Conservation (phyloP, 148 eudicot species). For the Rhododendron ferrugineum region DNA sequence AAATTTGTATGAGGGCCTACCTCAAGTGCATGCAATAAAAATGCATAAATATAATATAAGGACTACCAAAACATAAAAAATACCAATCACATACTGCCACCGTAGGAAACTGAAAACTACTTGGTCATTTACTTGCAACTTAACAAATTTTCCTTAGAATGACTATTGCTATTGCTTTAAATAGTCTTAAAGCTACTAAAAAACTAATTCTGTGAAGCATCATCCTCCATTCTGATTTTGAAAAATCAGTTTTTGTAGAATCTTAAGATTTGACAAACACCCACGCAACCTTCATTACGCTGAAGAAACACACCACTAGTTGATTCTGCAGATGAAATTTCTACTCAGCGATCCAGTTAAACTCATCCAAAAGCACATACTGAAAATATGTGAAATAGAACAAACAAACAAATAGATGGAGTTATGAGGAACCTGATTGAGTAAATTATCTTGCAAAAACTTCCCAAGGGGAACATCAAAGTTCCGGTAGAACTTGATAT, state of each 20-base stretch:
- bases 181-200: background rate
- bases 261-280: background rate
- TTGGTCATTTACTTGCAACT: background rate
- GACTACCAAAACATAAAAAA: background rate
- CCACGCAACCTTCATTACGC: background rate
- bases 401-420: constrained; percentile 2
- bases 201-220: background rate
- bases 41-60: background rate
- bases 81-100: background rate
- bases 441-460: constrained; percentile 75
- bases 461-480: constrained; percentile 86
- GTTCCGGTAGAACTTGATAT: constrained; percentile 82
- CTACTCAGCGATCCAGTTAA: constrained; percentile 1
- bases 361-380: constrained; percentile 6
- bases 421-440: constrained; percentile 59
- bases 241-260: background rate
- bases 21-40: constrained; percentile 1
- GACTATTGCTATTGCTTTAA: background rate
- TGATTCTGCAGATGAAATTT: background rate
- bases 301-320: background rate
- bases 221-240: background rate
- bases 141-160: background rate
- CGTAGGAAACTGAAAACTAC: background rate
- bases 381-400: background rate
- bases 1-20: constrained; percentile 5